Evolutionary conservation across 2,329 filamentous ascomycete genomes (phyloP).

Genomic region (Venturia aucupariae): DNA sequence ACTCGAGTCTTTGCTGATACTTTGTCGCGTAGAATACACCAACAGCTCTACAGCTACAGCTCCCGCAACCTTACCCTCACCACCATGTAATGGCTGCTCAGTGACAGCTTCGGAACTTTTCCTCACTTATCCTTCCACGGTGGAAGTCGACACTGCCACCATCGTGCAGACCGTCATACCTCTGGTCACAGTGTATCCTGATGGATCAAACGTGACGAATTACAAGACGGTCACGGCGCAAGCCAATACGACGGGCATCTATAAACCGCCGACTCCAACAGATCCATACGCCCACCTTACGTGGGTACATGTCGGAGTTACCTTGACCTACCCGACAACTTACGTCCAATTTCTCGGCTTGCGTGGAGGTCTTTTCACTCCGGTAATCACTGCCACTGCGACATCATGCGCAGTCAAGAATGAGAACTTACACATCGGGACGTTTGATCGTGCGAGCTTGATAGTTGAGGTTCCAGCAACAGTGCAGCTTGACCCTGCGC

Average conservation of each 20-base stretch:
- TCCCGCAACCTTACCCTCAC: not conserved
- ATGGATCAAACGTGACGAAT: constrained; percentile 11
- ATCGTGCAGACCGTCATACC: constrained; percentile 6
- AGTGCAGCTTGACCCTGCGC: not conserved
- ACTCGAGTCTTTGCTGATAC: not conserved
- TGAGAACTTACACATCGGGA: not conserved
- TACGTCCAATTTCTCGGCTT: constrained; percentile 6
- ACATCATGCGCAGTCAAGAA: not conserved
- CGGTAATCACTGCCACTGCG: not conserved
- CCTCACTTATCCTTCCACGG: constrained; percentile 4
- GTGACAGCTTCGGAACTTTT: not conserved
- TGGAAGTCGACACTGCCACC: constrained; percentile 4
- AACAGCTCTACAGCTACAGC: constrained; percentile 5
- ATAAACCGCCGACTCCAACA: not conserved
- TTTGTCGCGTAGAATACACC: not conserved
- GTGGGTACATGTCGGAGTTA: not conserved
- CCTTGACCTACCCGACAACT: constrained; percentile 12
- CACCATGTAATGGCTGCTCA: constrained; percentile 7
- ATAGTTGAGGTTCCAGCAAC: not conserved
- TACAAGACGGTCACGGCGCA: constrained; percentile 8
- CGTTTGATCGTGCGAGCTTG: not conserved
- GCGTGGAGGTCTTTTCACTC: constrained; percentile 1
- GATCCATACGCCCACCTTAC: constrained; percentile 9
- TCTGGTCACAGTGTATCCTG: constrained; percentile 8
- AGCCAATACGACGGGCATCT: not conserved